Evolutionary conservation across 2,329 filamentous ascomycete genomes (phyloP).

Genomic region (Conoideocrella luteorostrata): DNA sequence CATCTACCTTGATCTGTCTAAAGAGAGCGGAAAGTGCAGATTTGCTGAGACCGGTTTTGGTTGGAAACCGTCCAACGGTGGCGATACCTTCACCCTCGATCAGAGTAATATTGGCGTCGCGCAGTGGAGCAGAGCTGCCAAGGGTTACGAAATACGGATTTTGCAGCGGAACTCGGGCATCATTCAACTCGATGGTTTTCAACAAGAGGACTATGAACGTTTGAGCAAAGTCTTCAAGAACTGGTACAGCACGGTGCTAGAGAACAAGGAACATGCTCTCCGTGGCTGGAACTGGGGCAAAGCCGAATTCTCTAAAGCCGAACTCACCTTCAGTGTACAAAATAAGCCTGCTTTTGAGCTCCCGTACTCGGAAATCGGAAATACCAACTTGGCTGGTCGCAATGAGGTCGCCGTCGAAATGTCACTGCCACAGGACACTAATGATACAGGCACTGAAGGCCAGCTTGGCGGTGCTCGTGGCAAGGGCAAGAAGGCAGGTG

Average conservation of each 20-base stretch:
- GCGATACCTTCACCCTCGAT: constrained; percentile 91
- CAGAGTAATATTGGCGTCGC: constrained; percentile 76
- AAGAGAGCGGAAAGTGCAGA: constrained; percentile 85
- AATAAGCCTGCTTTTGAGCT: constrained; percentile 96
- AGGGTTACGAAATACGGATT: constrained; percentile 91
- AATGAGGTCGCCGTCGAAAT: constrained; percentile 98
- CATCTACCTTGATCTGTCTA: constrained; percentile 93
- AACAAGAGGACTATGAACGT: constrained; percentile 89
- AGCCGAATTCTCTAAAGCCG: constrained; percentile 90
- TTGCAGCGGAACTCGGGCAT: constrained; percentile 76
- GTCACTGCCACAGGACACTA: constrained; percentile 64
- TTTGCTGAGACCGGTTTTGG: constrained; percentile 92
- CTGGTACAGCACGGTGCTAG: constrained; percentile 92
- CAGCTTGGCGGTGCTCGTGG: constrained; percentile 65
- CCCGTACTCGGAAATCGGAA: constrained; percentile 93
- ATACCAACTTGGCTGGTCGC: constrained; percentile 94
- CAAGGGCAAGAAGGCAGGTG: constrained; percentile 83
- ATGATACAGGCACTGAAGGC: constrained; percentile 67
- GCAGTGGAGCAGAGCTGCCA: constrained; percentile 91
- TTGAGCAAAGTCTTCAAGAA: constrained; percentile 91
- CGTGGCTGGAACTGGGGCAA: constrained; percentile 99
- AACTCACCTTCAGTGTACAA: constrained; percentile 93
- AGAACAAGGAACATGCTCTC: constrained; percentile 88
- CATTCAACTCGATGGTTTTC: constrained; percentile 91
- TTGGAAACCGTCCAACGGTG: constrained; percentile 84